These are phyloP conservation scores for Talaromyces sp. DNA, from an alignment of 2,329 filamentous ascomycete species.

Conservation along the genomic window DNA sequence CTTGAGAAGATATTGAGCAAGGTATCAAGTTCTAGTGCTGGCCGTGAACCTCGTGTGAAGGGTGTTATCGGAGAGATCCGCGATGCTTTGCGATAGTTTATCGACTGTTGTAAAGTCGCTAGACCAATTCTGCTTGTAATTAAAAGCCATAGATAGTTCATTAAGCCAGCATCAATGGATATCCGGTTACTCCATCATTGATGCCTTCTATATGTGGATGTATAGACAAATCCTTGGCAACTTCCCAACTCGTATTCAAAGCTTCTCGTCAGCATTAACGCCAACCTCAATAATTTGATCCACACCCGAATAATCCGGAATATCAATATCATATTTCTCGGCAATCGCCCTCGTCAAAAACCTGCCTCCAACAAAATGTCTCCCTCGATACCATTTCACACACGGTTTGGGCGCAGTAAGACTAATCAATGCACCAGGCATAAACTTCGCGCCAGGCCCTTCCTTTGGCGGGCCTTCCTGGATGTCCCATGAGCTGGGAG, in stretches of 20 bases:
- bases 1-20: conserved; percentile 47
- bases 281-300: conserved; percentile 83
- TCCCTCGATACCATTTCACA: conserved; percentile 74
- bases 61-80: conserved; percentile 58
- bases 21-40: conserved; percentile 47
- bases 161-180: conserved; percentile 8
- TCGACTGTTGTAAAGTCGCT: not conserved
- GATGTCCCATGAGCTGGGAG: conserved; percentile 92
- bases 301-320: conserved; percentile 77
- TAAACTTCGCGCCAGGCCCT: conserved; percentile 74
- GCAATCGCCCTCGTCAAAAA: conserved; percentile 77
- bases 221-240: not conserved
- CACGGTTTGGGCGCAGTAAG: conserved; percentile 91
- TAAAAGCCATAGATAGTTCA: conserved; percentile 10
- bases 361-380: conserved; percentile 88
- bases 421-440: conserved; percentile 76
- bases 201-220: not conserved
- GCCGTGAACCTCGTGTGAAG: conserved; percentile 59
- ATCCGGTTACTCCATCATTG: not conserved
- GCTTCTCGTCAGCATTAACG: conserved; percentile 35
- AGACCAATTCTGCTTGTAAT: not conserved
- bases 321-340: conserved; percentile 78
- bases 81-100: conserved; percentile 36
- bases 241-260: conserved; percentile 22
- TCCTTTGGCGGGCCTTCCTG: conserved; percentile 74